Conservation (phyloP, 2,329 filamentous ascomycete genomes). For the Eutypa lata region DNA sequence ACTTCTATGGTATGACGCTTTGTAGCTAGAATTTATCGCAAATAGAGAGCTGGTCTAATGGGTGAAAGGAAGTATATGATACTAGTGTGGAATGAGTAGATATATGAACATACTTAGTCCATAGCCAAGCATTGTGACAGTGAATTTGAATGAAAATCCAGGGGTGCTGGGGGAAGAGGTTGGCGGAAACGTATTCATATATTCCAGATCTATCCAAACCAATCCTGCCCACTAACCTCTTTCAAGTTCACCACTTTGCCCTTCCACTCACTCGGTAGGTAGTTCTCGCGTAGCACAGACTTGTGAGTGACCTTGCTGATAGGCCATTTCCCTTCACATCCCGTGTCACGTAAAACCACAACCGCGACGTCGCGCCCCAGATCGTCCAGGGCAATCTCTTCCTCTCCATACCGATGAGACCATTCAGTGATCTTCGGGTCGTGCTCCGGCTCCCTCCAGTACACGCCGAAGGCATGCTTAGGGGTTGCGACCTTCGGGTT, state of each 20-base stretch:
- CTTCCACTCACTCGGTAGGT: not conserved
- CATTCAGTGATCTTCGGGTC: not conserved
- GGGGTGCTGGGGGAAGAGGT: no score
- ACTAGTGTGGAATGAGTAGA: no score
- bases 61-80: no score
- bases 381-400: not conserved
- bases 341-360: conserved; percentile 55
- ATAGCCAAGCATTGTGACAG: no score
- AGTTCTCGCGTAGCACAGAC: conserved; percentile 36
- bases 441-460: not conserved
- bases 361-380: not conserved
- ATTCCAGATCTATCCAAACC: not conserved
- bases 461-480: no score
- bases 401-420: not conserved
- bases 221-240: not conserved
- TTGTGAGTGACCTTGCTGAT: conserved; percentile 29
- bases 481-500: not conserved
- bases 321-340: conserved; percentile 40
- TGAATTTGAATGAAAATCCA: no score
- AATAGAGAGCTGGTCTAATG: no score
- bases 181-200: no score
- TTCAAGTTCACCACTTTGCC: not conserved
- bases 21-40: no score
- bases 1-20: no score
- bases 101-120: no score